Base-by-base conservation (phyloP, 805 yeast species). In the Starmerella scarabaei region DNA sequence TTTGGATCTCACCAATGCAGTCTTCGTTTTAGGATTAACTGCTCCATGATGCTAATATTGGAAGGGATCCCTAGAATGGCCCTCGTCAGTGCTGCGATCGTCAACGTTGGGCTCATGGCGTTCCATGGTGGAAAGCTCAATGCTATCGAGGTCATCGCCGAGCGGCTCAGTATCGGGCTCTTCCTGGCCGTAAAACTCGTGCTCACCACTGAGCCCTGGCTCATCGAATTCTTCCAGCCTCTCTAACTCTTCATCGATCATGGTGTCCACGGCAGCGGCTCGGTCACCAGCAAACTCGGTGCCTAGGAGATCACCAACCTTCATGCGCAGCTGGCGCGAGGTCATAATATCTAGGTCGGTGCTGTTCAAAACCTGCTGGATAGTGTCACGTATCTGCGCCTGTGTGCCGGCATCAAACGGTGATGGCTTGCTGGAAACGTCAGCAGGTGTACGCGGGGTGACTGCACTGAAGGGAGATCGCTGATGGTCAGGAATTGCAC, bases 261-360 rank as follows among this genome's bases (percentile, higher is more conserved):
- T 47, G 4, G 40, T 39, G 37, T 60, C 64, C 11, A 60, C 59
- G 5, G 50, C 48, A 3, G 44, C 51, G 4, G 58, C 52, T 33
- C 54, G 47, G 16, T 53, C 57, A 12, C 57, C 54, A 8, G 46
- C 37, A 38, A 59, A 59, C 40, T 52, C 52, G 7, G 59, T 53
- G 17, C 61, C 63, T 30, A 60, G 48, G 15, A 57, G 40, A 36
- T 61, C 64, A 28, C 58, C 61, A 12, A 61, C 61, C 46, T 55
- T 56, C 19, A 52, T 54, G 7, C 64, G 45, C 16, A 61, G 50
- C 44, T 60, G 62, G 11, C 55, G 41, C 31, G 58, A 49, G n/a
- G 64, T 61, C 57, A 57, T 58, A 15, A 53, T 49, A 16, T 59
- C 62, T 32, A 61, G 40, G 43, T 61, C 62, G 2, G 61, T 54